phyloP scores from a whole-genome alignment of 1,284 basidiomycete species.

The Papiliotrema nemorosa region DNA sequence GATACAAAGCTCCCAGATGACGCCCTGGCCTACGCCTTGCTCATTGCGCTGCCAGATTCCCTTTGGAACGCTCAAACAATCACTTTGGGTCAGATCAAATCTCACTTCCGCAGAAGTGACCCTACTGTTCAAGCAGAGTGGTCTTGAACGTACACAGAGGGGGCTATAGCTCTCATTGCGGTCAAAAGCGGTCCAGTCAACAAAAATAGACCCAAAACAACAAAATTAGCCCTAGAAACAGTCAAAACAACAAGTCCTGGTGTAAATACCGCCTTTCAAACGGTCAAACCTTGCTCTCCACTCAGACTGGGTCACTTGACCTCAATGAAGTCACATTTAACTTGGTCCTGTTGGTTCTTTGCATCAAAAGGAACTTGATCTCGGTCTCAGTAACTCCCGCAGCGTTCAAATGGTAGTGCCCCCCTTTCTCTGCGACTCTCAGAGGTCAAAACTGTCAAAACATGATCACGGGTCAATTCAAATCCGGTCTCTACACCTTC shows the following conservation, averaged over 20 bases:
- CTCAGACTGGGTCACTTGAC: not conserved
- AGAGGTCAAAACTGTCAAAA: not conserved
- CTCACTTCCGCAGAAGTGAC: slow-evolving; percentile 4
- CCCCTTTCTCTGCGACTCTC: not conserved
- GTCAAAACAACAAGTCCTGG: not conserved
- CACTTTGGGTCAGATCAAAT: slow-evolving; percentile 2
- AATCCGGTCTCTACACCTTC: not conserved
- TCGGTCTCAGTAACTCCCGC: not conserved
- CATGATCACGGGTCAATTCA: not conserved
- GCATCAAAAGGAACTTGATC: not conserved
- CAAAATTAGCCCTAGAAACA: not conserved
- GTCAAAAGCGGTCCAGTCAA: not conserved
- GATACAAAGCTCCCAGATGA: not conserved
- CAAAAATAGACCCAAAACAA: too few relatives aligned
- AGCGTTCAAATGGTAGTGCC: not conserved
- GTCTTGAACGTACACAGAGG: not conserved
- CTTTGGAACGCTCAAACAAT: slow-evolving; percentile 8
- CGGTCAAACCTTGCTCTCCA: not conserved
- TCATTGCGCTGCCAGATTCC: slow-evolving; percentile 6
- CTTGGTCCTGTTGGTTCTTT: not conserved
- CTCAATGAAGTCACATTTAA: not conserved
- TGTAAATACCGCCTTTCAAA: too few relatives aligned
- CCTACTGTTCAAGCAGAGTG: slow-evolving; percentile 10
- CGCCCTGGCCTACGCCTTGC: slow-evolving; percentile 9
- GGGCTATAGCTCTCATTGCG: not conserved